phyloP scores from a whole-genome alignment of 495 filamentous ascomycete species.

The Extremus antarcticus region DNA sequence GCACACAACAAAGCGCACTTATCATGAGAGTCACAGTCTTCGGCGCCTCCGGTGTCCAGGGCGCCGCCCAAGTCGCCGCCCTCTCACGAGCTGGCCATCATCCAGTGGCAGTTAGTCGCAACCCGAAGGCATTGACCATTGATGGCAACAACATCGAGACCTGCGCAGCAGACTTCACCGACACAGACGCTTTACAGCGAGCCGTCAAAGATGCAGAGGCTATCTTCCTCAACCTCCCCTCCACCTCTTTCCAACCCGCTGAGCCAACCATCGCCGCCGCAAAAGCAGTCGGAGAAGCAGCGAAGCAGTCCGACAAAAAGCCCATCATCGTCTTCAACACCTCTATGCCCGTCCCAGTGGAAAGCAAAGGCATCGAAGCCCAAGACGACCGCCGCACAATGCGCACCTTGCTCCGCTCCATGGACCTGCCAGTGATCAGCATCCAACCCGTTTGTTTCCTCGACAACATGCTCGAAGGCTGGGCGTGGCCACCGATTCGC shows the following conservation, averaged over 20 bases:
- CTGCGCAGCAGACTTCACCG: background rate
- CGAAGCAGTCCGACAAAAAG: background rate
- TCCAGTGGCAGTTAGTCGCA: background rate
- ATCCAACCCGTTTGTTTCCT: constrained; percentile 1
- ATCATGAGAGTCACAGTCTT: background rate
- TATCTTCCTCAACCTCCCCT: background rate
- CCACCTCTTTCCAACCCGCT: background rate
- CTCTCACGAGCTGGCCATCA: background rate
- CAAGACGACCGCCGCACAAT: background rate
- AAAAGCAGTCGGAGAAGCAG: background rate
- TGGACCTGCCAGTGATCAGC: background rate
- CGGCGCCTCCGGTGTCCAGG: background rate
- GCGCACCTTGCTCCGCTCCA: background rate
- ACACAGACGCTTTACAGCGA: background rate
- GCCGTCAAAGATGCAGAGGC: background rate
- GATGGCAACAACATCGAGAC: background rate
- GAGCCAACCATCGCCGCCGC: background rate
- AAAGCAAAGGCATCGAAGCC: background rate
- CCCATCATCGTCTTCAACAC: background rate
- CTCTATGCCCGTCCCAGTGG: background rate
- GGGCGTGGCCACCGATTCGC: background rate
- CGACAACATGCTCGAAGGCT: background rate
- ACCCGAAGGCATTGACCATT: background rate
- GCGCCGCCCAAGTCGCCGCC: background rate
- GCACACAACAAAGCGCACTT: too few relatives aligned